Percentiles rank a stretch among this genome's conserved stretches.
These are phyloP conservation scores for Irpex lacteus DNA, from an alignment of 1,284 basidiomycete species.

Conservation along the genomic window DNA sequence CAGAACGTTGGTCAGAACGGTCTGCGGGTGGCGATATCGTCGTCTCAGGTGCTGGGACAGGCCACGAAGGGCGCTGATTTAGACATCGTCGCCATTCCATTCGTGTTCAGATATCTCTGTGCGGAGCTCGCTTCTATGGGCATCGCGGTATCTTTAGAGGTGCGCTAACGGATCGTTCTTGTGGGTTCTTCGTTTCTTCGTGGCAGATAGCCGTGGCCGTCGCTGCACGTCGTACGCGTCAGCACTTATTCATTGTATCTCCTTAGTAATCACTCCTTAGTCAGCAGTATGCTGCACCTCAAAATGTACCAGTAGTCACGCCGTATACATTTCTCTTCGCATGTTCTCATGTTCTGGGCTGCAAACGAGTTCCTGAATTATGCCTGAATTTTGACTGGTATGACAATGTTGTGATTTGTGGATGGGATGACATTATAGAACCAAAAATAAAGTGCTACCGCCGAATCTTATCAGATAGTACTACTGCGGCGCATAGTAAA, in stretches of 20 bases:
- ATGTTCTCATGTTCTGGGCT: too few relatives aligned
- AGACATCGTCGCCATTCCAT: conserved; percentile 94
- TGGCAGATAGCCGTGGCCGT: neutral
- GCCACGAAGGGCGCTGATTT: conserved; percentile 73
- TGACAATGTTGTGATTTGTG: too few relatives aligned
- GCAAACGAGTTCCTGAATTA: too few relatives aligned
- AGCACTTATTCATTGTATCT: neutral
- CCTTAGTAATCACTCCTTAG: neutral
- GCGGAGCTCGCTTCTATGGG: conserved; percentile 86
- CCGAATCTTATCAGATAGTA: neutral
- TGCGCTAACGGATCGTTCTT: conserved; percentile 30
- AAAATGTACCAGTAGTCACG: neutral
- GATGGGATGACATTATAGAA: too few relatives aligned
- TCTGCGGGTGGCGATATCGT: conserved; percentile 61
- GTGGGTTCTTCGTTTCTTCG: neutral
- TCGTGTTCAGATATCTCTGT: conserved; percentile 89
- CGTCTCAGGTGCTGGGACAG: conserved; percentile 59
- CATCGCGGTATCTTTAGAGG: conserved; percentile 76
- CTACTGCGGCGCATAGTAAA: neutral
- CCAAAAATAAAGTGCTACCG: neutral
- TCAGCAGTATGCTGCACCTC: neutral
- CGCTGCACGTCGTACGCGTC: neutral
- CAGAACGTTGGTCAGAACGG: conserved; percentile 45
- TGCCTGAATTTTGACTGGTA: too few relatives aligned
- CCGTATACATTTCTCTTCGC: neutral